Conservation (phyloP, 331 rosid genomes). For the Stylosanthes scabra region DNA sequence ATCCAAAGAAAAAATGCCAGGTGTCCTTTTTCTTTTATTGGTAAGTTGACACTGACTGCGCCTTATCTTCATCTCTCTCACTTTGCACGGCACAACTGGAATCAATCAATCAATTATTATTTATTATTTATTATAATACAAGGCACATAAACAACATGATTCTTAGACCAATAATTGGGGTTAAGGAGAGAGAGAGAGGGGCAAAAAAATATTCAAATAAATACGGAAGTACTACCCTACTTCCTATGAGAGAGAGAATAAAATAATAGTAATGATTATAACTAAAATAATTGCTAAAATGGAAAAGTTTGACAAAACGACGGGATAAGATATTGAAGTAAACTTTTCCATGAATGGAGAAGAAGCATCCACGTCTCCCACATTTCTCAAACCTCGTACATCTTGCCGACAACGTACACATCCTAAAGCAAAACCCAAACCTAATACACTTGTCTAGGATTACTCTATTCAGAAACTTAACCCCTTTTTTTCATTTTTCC, state of each 20-base stretch:
- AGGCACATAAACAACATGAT: conserved; percentile 42
- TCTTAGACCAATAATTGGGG: conserved; percentile 54
- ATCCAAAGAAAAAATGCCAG: conserved; percentile 17
- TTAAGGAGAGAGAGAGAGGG: neutral
- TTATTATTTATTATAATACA: neutral
- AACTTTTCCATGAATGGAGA: conserved; percentile 65
- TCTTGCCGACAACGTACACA: conserved; percentile 57
- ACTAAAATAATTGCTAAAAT: conserved; percentile 28
- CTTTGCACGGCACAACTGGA: conserved; percentile 34
- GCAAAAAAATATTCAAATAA: conserved; percentile 13
- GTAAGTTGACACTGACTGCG: conserved; percentile 32
- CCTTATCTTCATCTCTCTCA: conserved; percentile 26
- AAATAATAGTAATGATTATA: conserved; percentile 29
- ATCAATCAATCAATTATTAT: conserved; percentile 18
- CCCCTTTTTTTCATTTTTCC: neutral
- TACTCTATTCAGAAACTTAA: conserved; percentile 4
- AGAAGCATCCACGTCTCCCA: conserved; percentile 79
- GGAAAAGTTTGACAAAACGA: conserved; percentile 42
- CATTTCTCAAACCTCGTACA: conserved; percentile 70
- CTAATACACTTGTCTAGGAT: conserved; percentile 15
- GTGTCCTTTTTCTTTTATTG: conserved; percentile 35
- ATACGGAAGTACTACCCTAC: conserved; percentile 35
- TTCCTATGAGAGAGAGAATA: conserved; percentile 24
- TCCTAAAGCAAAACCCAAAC: conserved; percentile 38
- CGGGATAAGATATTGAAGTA: conserved; percentile 30